phyloP scores from a whole-genome alignment of 495 filamentous ascomycete genomes.

The Aspergillus olivimuriae region DNA sequence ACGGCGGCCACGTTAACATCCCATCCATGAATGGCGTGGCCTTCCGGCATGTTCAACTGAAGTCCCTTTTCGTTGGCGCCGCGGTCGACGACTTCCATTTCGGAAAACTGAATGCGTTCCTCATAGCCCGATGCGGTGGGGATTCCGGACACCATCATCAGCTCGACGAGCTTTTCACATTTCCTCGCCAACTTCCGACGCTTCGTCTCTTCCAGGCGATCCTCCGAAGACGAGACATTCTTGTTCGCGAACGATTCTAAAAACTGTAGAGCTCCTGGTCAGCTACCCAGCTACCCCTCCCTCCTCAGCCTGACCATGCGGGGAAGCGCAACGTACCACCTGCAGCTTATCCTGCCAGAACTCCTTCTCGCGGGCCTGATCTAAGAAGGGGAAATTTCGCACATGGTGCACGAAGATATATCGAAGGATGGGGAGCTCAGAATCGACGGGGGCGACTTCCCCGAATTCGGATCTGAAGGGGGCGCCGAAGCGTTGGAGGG shows the following conservation, averaged over 20 bases:
- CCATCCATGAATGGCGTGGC: conserved; percentile 88
- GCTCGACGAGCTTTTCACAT: conserved; percentile 87
- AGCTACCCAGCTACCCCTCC: not conserved
- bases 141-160: conserved; percentile 99
- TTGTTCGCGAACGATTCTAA: conserved; percentile 97
- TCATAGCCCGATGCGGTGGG: conserved; percentile 96
- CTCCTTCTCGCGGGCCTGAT: conserved; percentile 94
- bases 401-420: conserved; percentile 99
- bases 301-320: not conserved
- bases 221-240: conserved; percentile 93
- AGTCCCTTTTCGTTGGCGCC: conserved; percentile 87
- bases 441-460: conserved; percentile 89
- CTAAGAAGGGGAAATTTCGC: conserved; percentile 93
- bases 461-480: conserved; percentile 89
- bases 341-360: conserved; percentile 99
- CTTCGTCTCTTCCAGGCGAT: conserved; percentile 93
- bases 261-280: conserved; percentile 50
- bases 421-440: conserved; percentile 85
- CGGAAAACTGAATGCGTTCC: conserved; percentile 90
- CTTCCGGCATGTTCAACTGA: conserved; percentile 78
- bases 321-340: conserved; percentile 55
- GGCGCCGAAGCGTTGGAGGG: conserved; percentile 88
- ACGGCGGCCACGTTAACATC: conserved; percentile 95
- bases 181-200: conserved; percentile 85
- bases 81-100: conserved; percentile 92